Base-by-base conservation (phyloP, 345 rosid species). In the Ricinus communis region DNA sequence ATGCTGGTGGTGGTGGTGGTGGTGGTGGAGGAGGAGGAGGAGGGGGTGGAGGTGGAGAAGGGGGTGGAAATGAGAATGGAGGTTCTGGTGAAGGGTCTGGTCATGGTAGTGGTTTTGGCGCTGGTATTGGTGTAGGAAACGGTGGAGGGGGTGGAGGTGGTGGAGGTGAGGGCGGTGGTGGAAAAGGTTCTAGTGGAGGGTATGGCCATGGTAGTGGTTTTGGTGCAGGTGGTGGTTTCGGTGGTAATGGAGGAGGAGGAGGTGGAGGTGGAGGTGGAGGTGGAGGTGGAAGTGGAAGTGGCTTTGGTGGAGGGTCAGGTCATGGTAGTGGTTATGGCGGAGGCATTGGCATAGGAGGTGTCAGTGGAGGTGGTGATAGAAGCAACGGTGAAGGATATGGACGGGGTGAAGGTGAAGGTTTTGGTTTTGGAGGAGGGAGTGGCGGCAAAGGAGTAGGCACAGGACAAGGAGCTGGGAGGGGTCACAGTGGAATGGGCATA, bases 21-120 rank as follows among this genome's bases (percentile, higher is more conserved):
- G 72, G 52, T 31, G 77, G 77, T 0, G 72, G 71, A 3, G 77
- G 62, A 0, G 71, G 69, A 19, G 55, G 70, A 0, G 53, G 73
- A 0, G 72, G 62, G 0, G 72, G 52, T 31, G 77, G 77, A 0
- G 72, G 71, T 7, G 77, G 62, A 0, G 71, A 68, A 19, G 55
- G 70, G 0, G 53, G 73, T 0, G 72, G 62, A 33, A 33, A 33
- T 33, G 38, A 33, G 4, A 33, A 33, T 33, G 68, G 65, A 0
- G 63, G 74, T 27, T 62, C 53, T 8, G 65, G 64, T 33, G 78
- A 68, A 53, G 85, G 77, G 53, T 49, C 36, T 63, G 71, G 77
- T 41, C 54, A 72, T 62, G 76, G 82, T 4, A 61, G 60, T 50
- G 76, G 79, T n/a, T 72, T 49, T 13, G 66, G 73, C 4, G 69